These are phyloP conservation scores for Cucumis cinereus DNA, from an alignment of 306 rosid genomes.

Conservation along the genomic window DNA sequence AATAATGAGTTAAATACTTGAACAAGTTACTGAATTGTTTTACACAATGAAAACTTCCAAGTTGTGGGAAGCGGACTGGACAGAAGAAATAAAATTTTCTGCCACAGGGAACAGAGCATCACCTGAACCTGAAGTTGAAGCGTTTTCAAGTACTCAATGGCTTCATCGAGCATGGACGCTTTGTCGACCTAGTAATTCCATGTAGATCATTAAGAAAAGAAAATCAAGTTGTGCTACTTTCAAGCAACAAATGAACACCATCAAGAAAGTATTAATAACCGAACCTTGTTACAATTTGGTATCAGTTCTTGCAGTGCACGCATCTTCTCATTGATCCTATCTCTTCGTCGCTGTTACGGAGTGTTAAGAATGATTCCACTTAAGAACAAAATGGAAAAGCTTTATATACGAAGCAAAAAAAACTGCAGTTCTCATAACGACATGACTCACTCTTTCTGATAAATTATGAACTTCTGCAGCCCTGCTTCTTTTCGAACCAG, in stretches of 20 bases:
- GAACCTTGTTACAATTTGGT: constrained; percentile 89
- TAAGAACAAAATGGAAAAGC: neutral
- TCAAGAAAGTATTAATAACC: neutral
- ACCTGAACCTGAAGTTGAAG: constrained; percentile 90
- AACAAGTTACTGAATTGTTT: neutral
- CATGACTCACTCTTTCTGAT: constrained; percentile 70
- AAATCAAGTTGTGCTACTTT: neutral
- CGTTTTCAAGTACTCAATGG: constrained; percentile 73
- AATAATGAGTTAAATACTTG: constrained; percentile 13
- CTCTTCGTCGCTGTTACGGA: constrained; percentile 62
- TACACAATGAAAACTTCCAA: neutral
- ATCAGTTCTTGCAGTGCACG: constrained; percentile 81
- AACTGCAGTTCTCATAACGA: neutral
- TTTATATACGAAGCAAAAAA: neutral
- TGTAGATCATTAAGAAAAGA: constrained; percentile 11
- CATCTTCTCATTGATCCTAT: constrained; percentile 85
- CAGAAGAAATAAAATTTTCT: neutral
- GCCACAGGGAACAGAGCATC: neutral
- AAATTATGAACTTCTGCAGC: constrained; percentile 85
- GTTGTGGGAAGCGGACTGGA: neutral
- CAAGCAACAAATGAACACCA: constrained; percentile 1
- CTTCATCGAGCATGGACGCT: constrained; percentile 95
- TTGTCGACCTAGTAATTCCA: constrained; percentile 49
- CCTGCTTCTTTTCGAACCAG: constrained; percentile 64
- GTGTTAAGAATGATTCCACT: constrained; percentile 9